Percentiles rank a stretch among this genome's conserved stretches.
These are phyloP conservation scores for Amanita pseudoporphyria DNA, from an alignment of 768 basidiomycete genomes.

Conservation along the genomic window DNA sequence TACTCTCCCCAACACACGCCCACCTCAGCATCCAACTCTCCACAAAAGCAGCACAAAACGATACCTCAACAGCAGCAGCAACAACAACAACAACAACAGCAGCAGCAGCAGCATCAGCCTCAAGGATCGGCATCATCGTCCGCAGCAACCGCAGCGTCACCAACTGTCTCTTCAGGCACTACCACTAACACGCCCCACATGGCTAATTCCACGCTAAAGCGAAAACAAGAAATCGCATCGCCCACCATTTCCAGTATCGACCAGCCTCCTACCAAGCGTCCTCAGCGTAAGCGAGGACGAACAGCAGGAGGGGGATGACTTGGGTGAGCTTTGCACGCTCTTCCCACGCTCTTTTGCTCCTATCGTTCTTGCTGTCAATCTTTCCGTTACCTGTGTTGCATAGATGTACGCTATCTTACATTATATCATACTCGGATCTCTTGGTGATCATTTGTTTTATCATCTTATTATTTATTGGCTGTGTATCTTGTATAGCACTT, in stretches of 20 bases:
- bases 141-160: slow-evolving; percentile 19
- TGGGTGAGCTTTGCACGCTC: slow-evolving; percentile 11
- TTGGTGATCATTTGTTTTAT: slow-evolving; percentile 19
- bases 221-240: slow-evolving; percentile 42
- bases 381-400: slow-evolving; percentile 14
- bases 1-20: slow-evolving; percentile 44
- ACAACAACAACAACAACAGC: slow-evolving; percentile 22
- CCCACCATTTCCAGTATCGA: slow-evolving; percentile 39
- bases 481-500: slow-evolving; percentile 14
- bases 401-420: slow-evolving; percentile 28
- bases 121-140: slow-evolving; percentile 27
- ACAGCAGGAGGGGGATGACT: slow-evolving; percentile 35
- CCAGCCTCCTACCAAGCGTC: slow-evolving; percentile 40
- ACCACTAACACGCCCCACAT: slow-evolving; percentile 41
- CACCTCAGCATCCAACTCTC: slow-evolving; percentile 42
- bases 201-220: slow-evolving; percentile 41
- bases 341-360: slow-evolving; percentile 14
- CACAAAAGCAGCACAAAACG: slow-evolving; percentile 56
- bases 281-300: slow-evolving; percentile 45
- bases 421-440: slow-evolving; percentile 23
- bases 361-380: slow-evolving; percentile 10
- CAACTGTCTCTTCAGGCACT: slow-evolving; percentile 23
- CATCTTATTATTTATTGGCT: slow-evolving; percentile 20
- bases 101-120: slow-evolving; percentile 16
- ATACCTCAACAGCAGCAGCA: slow-evolving; percentile 26